Base-by-base conservation (phyloP, 495 filamentous ascomycete genomes). In the Talaromyces ruber region DNA sequence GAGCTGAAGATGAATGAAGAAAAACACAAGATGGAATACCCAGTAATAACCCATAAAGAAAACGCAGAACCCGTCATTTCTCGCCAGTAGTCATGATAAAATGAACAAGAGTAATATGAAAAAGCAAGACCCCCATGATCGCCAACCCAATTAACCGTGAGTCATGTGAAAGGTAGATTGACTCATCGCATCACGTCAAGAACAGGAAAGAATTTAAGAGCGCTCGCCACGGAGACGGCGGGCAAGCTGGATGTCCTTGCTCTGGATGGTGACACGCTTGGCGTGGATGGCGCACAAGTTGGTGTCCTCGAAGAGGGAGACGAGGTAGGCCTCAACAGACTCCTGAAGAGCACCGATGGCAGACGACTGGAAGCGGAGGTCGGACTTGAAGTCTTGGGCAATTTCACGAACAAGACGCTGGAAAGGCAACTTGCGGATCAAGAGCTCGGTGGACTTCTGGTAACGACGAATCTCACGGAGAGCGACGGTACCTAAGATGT, bases 381-480 rank as follows among this genome's bases (percentile, higher is more conserved):
- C 94, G 71, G 88, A 93, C 88, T 99, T 99, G 92, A 98, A 99
- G 83, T 99, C 94, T 80, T 99, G 94, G 56, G 94, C 94, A 70
- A 99, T 99, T 81, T 99, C 94, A 89, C 94, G 94, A 65, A 99
- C 94, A 73, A 99, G 85, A 83, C 94, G 95, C 87, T 99, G 94
- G 90, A 99, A 99, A 75, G 94, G 94, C 70, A 99, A 92, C 91
- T 99, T 99, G 87, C 94, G 94, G 87, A 99, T 99, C 71, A 99
- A 80, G 64, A 99, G 93, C 91, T 99, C 94, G 72, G 94, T 99
- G 69, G 92, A 97, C 87, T 99, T 99, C 87, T 99, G 94, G 88
- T 99, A 99, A 75, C 94, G 94, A 93, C 94, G 95, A 78, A 99
- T 99, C 85, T 99, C 94, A 93, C 94, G 94, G 71, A 99, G 94